phyloP scores from a whole-genome alignment of 2,329 filamentous ascomycete species.

The Epichloe sibirici region DNA sequence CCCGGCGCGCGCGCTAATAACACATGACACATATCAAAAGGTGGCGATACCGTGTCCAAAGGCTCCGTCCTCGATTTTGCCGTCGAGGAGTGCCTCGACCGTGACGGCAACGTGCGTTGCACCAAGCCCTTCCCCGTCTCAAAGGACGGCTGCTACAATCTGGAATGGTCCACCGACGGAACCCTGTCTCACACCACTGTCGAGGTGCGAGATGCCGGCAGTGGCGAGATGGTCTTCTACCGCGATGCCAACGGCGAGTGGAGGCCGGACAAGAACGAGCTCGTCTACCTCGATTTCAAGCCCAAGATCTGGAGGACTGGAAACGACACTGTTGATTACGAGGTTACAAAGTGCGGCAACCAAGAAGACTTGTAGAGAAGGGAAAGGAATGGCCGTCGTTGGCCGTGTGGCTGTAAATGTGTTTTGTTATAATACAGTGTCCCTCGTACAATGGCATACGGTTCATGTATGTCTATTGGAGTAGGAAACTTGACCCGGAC shows the following conservation, averaged over 20 bases:
- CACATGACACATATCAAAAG: not conserved
- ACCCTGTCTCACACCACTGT: slow-evolving; percentile 27
- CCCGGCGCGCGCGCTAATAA: not conserved
- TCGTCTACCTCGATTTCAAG: slow-evolving; percentile 34
- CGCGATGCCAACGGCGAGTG: slow-evolving; percentile 33
- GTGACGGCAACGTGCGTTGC: slow-evolving; percentile 25
- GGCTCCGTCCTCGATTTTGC: slow-evolving; percentile 30
- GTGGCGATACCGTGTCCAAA: slow-evolving; percentile 12
- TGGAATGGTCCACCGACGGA: slow-evolving; percentile 27
- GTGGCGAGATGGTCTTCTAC: slow-evolving; percentile 30
- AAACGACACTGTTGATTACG: slow-evolving; percentile 31
- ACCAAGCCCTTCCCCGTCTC: slow-evolving; percentile 27
- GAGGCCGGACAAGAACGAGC: slow-evolving; percentile 30
- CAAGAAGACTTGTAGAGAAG: not conserved
- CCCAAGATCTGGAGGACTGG: slow-evolving; percentile 31
- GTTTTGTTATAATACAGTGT: too few relatives aligned
- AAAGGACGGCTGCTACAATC: slow-evolving; percentile 26
- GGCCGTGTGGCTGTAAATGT: too few relatives aligned
- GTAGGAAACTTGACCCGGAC: too few relatives aligned
- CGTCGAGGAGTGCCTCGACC: slow-evolving; percentile 28
- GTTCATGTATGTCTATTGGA: too few relatives aligned
- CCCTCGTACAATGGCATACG: too few relatives aligned
- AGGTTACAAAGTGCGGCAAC: slow-evolving; percentile 15
- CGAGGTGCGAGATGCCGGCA: slow-evolving; percentile 23
- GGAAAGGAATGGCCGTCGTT: too few relatives aligned